Conservation (phyloP, 352 stramenopile species). For the Phytophthora hibernalis region DNA sequence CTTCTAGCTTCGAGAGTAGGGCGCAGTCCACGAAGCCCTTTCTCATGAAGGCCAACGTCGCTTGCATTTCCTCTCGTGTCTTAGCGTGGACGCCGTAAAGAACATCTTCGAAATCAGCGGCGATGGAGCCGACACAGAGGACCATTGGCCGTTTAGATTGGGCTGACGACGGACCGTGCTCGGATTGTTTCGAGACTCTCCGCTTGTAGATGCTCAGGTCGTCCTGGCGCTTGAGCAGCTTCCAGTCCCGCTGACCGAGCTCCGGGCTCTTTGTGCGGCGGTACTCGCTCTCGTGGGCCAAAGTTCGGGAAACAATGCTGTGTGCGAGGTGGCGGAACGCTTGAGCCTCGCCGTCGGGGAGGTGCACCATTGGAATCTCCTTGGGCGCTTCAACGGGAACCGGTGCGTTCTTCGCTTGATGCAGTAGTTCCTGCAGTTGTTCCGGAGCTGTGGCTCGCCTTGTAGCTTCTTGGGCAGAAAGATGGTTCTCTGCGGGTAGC, state of each 20-base stretch:
- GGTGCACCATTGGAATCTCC: constrained; percentile 20
- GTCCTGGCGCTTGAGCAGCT: constrained; percentile 46
- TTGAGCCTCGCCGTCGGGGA: constrained; percentile 39
- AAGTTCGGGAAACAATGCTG: constrained; percentile 51
- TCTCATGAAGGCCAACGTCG: constrained; percentile 42
- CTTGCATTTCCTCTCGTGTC: constrained; percentile 58
- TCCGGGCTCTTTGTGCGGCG: constrained; percentile 29
- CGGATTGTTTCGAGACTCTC: constrained; percentile 9
- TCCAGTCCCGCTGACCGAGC: constrained; percentile 35
- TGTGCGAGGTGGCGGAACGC: constrained; percentile 41
- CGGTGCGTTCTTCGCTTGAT: constrained; percentile 18
- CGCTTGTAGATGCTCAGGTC: constrained; percentile 51
- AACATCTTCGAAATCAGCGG: constrained; percentile 51
- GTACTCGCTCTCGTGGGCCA: constrained; percentile 56
- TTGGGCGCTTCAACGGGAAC: constrained; percentile 9
- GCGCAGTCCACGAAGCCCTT: constrained; percentile 52
- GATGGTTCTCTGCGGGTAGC: neutral
- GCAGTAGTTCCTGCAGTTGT: constrained; percentile 24
- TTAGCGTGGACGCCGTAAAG: constrained; percentile 64
- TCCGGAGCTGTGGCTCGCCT: constrained; percentile 30
- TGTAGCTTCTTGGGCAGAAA: constrained; percentile 13
- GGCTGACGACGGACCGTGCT: constrained; percentile 1
- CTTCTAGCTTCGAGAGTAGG: constrained; percentile 54
- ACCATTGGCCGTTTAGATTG: constrained; percentile 47
- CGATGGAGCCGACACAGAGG: constrained; percentile 51